Evolutionary conservation across 495 filamentous ascomycete species (phyloP), one percentile per base, ranked within the genome.

Genomic region (Aspergillus nanangensis): DNA sequence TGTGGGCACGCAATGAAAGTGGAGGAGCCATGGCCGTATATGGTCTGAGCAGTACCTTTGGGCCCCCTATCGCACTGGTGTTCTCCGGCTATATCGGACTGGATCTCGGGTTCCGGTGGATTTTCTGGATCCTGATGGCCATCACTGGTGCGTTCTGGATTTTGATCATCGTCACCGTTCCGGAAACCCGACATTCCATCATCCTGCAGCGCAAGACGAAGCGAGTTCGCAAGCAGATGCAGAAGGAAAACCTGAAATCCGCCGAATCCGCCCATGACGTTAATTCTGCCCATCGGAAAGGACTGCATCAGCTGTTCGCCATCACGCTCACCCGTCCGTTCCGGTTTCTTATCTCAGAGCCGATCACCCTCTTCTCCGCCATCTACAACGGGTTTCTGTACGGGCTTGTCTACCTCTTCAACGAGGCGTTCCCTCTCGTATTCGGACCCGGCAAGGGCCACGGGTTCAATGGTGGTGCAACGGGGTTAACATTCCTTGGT

Each of bases 391-490:
- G 74, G 27, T 86, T 80, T 53, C 59, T 84, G 20, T 86, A 83
- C 60, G 83, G 81, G 5, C 60, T 86, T 10, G 78, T 82, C 52
- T 86, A 86, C 53, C 71, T 88, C 20, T 74, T 85, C 58, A 72
- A 74, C 52, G 67, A 66, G 24, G 62, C 70, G 4, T 71, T 74
- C 45, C 61, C 65, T 0, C 47, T 75, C 10, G 69, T 76, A 8
- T 78, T 75, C n/a, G n/a, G n/a, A n/a, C n/a, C n/a, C 39, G 70
- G 71, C 8, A 52, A 58, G 11, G 68, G 69, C n/a, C 67, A 74
- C 40, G 58, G 52, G 9, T 76, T 75, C 51, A 66, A 67, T 32
- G 51, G 42, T 14, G 61, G 65, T 21, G 45, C 61, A 24, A 58
- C 65, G 13, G 70, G 70, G 1, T 60, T 72, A 1, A 49, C 57